Percentiles rank a stretch among this genome's conserved stretches.
Evolutionary conservation across 805 yeast species (phyloP).

Genomic region (Ogataea glucozyma): DNA sequence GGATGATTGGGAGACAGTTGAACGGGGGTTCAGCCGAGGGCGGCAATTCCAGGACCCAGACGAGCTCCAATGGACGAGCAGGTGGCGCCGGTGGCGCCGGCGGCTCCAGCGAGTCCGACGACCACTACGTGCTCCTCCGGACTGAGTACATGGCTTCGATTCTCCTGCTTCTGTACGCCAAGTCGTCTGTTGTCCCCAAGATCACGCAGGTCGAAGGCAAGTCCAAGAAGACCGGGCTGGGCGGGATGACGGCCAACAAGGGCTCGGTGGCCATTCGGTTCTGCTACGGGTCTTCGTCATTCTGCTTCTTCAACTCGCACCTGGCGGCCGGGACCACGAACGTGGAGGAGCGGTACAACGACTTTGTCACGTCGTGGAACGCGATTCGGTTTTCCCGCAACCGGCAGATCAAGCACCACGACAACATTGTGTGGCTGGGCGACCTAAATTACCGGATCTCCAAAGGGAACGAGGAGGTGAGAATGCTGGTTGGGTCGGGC

Average conservation of each 20-base stretch:
- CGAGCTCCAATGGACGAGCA: too few species aligned
- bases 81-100: too few species aligned
- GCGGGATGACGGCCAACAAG: conserved; percentile 96
- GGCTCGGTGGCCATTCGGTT: conserved; percentile 95
- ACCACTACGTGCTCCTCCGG: conserved; percentile 60
- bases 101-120: conserved; percentile 28
- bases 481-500: conserved; percentile 48
- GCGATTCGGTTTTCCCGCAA: conserved; percentile 82
- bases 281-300: conserved; percentile 73
- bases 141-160: conserved; percentile 77
- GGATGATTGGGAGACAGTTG: conserved; percentile 59
- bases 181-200: conserved; percentile 42
- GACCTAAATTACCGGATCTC: conserved; percentile 86
- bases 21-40: conserved; percentile 36
- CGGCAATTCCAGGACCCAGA: conserved; percentile 1
- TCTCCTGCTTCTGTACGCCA: conserved; percentile 63
- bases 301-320: conserved; percentile 87
- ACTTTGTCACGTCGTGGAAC: conserved; percentile 70
- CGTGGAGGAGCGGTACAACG: conserved; percentile 80
- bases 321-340: conserved; percentile 90
- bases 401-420: conserved; percentile 76
- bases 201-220: conserved; percentile 91
- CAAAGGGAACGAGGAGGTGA: conserved; percentile 71
- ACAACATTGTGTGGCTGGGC: conserved; percentile 89
- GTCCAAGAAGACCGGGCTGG: conserved; percentile 91